Base-by-base conservation (phyloP, 805 yeast genomes). In the Candida ovalis region DNA sequence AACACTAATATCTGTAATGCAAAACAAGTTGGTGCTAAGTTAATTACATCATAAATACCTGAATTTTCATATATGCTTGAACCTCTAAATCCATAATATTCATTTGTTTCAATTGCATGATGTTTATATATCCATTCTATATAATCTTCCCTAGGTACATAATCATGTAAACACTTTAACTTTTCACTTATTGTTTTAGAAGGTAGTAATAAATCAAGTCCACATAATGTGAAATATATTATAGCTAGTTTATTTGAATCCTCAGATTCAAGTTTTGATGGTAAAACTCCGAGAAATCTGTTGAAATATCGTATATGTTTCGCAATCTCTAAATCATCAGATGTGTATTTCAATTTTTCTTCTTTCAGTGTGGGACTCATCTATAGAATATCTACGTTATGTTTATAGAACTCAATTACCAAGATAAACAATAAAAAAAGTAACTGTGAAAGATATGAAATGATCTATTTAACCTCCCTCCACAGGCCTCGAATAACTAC, bases 21-120 rank as follows among this genome's bases (percentile, higher is more conserved):
- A 67, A 90, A 86, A 54, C 82, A 81, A 0, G 97, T 90, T 5
- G 90, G 80, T 0, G 92, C 78, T 6, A 88, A 64, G 53, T 81
- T 84, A 1, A 91, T 79, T 1, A 81, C 68, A 58, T 84, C 90
- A 57, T 80, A 82, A 9, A 42, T 44, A 2, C 54, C 55, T 19
- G 53, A 40, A 28, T 39, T 43, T 27, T 43, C n/a, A 56, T 82
- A 83, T 2, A 76, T 70, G 23, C 68, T 55, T 7, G 86, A 80
- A 1, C 88, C 80, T 46, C 88, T 64, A 61, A 86, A 86, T 0
- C 87, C 82, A 30, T 44, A 54, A 36, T 46, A 51, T 7, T 62
- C 68, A 0, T 64, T 64, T 0, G 66, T 47, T 21, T 61, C 70
- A 2, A 75, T 68, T n/a, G 70, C 57, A 60, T 76, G 81, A n/a